Evolutionary conservation across 768 basidiomycete species (phyloP), one percentile per base, ranked within the genome.

Genomic region (Trametes sanguinea): DNA sequence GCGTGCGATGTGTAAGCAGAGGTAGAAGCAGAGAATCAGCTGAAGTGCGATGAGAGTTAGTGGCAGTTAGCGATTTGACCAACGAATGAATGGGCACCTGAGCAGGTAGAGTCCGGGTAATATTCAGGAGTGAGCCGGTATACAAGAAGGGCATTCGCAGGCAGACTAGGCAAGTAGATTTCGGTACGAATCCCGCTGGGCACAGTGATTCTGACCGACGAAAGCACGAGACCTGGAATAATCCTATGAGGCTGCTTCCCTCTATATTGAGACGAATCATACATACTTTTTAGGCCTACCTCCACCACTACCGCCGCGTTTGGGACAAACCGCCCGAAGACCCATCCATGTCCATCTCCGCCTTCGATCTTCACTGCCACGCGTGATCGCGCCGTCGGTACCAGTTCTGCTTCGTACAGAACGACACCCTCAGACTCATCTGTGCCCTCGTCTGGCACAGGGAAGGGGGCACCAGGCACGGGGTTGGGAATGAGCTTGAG

Each of bases 351-450:
- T 6, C 80, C 82, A 54, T 83, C 80, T 8, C 77, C 81, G 52
- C 76, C 72, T 11, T 85, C 79, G 27, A 88, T 68, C 30, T 69
- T 74, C 43, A 92, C 76, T 1, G 80, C 88, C 5, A 92, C 71
- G 80, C 81, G 85, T 6, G 72, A 71, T 10, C 66, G 62, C 60
- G 68, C 40, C 56, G 62, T 43, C 57, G 6, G 32, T 2, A 73
- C 66, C 16, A 87, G 45, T 43, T 78, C 73, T 9, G 80, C 81
- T 68, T 88, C 86, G 67, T 83, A 90, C 29, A 87, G 74, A 4
- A 86, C 86, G 1, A 88, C 76, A 0, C 89, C 90, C 59, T 91
- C 90, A 8, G 87, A 88, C 70, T 93, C 89, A 54, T 90, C 88
- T 0, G 82, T 72, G 0, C 90, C 90, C 72, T 88, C 85, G 14